Evolutionary conservation across 768 basidiomycete genomes (phyloP).

Genomic region (Tephrocybe sp.): DNA sequence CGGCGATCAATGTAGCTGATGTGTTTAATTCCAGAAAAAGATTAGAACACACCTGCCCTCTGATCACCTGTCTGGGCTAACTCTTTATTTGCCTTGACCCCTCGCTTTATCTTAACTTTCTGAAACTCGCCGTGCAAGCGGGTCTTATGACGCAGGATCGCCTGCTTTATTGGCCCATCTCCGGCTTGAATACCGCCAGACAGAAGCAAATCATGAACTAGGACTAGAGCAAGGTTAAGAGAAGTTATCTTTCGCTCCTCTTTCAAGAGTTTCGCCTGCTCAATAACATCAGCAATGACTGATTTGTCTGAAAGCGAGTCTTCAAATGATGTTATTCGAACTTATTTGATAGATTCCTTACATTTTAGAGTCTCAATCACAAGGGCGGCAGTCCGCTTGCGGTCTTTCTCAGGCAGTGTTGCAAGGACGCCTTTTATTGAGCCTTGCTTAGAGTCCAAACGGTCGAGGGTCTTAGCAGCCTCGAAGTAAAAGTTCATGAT

Average conservation of each 20-base stretch:
- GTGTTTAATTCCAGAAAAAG: conserved; percentile 1
- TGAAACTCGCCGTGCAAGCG: conserved; percentile 85
- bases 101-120: conserved; percentile 76
- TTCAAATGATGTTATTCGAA: neutral
- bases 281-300: conserved; percentile 70
- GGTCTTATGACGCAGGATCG: conserved; percentile 85
- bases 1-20: conserved; percentile 10
- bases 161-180: conserved; percentile 89
- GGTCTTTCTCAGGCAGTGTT: conserved; percentile 68
- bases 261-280: conserved; percentile 63
- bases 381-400: conserved; percentile 80
- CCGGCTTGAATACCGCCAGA: conserved; percentile 86
- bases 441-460: conserved; percentile 86
- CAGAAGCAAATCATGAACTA: conserved; percentile 89
- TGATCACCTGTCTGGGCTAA: conserved; percentile 62
- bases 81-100: conserved; percentile 62
- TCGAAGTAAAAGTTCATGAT: conserved; percentile 96
- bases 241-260: conserved; percentile 81
- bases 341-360: conserved; percentile 36
- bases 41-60: conserved; percentile 53
- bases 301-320: conserved; percentile 61
- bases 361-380: conserved; percentile 97
- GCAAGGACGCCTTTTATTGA: conserved; percentile 86
- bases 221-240: conserved; percentile 73
- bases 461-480: conserved; percentile 80